Conservation (phyloP, 2,329 filamentous ascomycete genomes). For the Aspergillaceae sp. region DNA sequence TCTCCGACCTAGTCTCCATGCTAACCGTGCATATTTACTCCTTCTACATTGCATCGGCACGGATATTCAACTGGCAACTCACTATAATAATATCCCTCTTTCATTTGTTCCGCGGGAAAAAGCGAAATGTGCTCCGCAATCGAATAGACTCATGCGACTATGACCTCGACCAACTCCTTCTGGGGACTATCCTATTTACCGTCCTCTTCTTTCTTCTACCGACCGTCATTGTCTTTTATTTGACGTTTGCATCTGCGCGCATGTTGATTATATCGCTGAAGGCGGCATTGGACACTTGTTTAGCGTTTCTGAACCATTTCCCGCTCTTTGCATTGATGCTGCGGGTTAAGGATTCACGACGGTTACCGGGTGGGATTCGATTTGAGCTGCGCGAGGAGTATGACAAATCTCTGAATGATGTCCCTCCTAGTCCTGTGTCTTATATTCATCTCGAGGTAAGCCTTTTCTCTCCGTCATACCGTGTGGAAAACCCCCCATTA, state of each 20-base stretch:
- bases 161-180: constrained; percentile 88
- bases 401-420: constrained; percentile 27
- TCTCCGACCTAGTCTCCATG: constrained; percentile 85
- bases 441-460: constrained; percentile 77
- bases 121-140: constrained; percentile 91
- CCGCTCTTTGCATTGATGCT: constrained; percentile 96
- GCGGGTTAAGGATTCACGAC: constrained; percentile 80
- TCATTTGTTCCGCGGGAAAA: constrained; percentile 95
- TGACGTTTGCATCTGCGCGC: constrained; percentile 87
- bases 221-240: constrained; percentile 91
- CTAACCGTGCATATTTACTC: constrained; percentile 95
- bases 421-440: constrained; percentile 51
- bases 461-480: not conserved
- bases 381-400: constrained; percentile 79
- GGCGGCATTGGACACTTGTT: constrained; percentile 77
- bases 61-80: constrained; percentile 98
- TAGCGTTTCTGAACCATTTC: constrained; percentile 95
- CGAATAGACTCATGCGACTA: constrained; percentile 99
- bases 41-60: constrained; percentile 92
- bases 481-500: constrained; percentile 4
- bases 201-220: constrained; percentile 89
- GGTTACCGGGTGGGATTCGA: constrained; percentile 83
- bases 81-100: constrained; percentile 96
- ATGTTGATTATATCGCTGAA: constrained; percentile 95
- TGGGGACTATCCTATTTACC: constrained; percentile 94